Evolutionary conservation across 768 basidiomycete genomes (phyloP).

Genomic region (Lentinus brumalis): DNA sequence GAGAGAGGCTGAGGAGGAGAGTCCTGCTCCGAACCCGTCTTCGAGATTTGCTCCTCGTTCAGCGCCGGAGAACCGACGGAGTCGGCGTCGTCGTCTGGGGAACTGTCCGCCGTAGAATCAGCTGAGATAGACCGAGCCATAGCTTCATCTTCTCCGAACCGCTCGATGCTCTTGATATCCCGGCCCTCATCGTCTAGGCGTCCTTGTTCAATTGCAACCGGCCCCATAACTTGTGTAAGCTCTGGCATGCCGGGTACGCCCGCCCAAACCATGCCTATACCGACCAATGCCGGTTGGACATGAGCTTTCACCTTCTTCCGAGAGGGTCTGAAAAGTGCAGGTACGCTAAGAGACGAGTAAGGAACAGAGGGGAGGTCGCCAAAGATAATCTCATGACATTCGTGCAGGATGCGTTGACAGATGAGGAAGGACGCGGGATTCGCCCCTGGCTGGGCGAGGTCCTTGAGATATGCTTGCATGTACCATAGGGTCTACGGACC

Average conservation of each 20-base stretch:
- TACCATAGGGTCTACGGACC: conserved; percentile 87
- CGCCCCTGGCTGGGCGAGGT: conserved; percentile 60
- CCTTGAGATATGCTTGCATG: conserved; percentile 93
- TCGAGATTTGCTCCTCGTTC: conserved; percentile 37
- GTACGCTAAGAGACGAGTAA: conserved; percentile 60
- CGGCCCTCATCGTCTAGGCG: conserved; percentile 64
- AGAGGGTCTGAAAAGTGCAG: conserved; percentile 49
- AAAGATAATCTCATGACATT: conserved; percentile 97
- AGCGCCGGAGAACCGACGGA: conserved; percentile 39
- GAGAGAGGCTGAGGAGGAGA: background rate
- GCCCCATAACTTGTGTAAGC: conserved; percentile 72
- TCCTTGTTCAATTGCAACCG: conserved; percentile 90
- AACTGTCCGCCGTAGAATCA: conserved; percentile 29
- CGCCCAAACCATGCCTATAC: conserved; percentile 80
- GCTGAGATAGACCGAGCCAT: conserved; percentile 28
- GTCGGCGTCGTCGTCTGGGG: conserved; percentile 36
- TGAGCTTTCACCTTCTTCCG: conserved; percentile 73
- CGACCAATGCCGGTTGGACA: conserved; percentile 75
- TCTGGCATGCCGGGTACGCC: conserved; percentile 75
- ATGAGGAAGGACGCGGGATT: conserved; percentile 82
- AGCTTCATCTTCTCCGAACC: conserved; percentile 43
- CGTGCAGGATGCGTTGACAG: conserved; percentile 88
- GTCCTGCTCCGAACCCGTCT: background rate
- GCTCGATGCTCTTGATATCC: conserved; percentile 51
- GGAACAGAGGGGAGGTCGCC: conserved; percentile 77